phyloP scores from a whole-genome alignment of 1,139 yeast genomes.

The Trichomonascaceae sp. region DNA sequence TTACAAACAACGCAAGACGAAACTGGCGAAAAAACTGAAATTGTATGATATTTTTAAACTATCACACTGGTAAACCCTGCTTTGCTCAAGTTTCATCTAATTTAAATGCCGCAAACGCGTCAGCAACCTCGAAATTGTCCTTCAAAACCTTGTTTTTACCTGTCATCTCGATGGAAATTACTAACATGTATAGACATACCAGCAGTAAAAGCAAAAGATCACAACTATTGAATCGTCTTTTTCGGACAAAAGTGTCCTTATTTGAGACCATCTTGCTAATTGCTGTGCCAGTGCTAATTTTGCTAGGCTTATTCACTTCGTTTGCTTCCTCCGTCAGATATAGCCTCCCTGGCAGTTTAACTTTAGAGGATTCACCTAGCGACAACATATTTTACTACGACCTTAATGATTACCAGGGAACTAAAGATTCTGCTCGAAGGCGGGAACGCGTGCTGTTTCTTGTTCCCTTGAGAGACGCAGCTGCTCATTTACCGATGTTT shows the following conservation, averaged over 20 bases:
- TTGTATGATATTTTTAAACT: background rate
- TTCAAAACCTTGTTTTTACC: background rate
- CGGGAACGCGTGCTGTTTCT: slow-evolving; percentile 55
- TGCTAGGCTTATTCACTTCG: background rate
- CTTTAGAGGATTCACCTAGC: slow-evolving; percentile 23
- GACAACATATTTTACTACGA: slow-evolving; percentile 52
- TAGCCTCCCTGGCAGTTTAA: slow-evolving; percentile 10
- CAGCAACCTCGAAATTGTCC: background rate
- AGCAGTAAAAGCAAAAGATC: background rate
- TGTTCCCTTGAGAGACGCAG: slow-evolving; percentile 68
- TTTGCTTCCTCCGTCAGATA: background rate
- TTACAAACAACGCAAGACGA: background rate
- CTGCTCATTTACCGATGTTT: slow-evolving; percentile 61
- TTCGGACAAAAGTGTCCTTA: background rate
- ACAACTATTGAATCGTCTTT: background rate
- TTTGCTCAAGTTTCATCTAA: background rate
- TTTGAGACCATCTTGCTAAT: background rate
- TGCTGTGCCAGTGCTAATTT: background rate
- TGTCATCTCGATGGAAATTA: background rate
- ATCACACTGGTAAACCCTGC: background rate
- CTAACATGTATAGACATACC: slow-evolving; percentile 2
- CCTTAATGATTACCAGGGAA: slow-evolving; percentile 43
- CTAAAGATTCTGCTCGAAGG: slow-evolving; percentile 51
- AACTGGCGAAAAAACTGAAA: background rate
- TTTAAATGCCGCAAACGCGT: background rate